Percentiles rank a stretch among this genome's conserved stretches.
These are phyloP conservation scores for Reutealis trisperma DNA, from an alignment of 345 rosid species.

Conservation along the genomic window DNA sequence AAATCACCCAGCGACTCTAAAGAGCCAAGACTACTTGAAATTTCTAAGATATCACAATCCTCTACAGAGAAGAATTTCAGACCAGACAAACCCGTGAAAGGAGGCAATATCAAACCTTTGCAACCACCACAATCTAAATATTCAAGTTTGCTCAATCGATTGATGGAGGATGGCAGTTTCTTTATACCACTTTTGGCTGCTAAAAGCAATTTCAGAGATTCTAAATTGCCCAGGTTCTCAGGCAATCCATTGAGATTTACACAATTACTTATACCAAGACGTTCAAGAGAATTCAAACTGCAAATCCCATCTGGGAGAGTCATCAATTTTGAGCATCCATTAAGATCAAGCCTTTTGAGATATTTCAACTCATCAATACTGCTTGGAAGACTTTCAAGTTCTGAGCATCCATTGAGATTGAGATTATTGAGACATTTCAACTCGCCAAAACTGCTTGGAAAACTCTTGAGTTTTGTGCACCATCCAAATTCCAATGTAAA, in stretches of 20 bases:
- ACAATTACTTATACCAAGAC: too few relatives aligned
- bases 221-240: not conserved
- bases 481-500: too few relatives aligned
- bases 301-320: too few relatives aligned
- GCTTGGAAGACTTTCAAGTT: constrained; percentile 36
- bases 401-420: constrained; percentile 24
- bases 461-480: too few relatives aligned
- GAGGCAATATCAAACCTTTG: not conserved
- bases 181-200: not conserved
- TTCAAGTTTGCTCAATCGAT: not conserved
- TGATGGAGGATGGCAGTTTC: not conserved
- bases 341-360: not conserved
- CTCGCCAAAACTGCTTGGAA: not conserved
- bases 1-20: too few relatives aligned
- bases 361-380: constrained; percentile 18
- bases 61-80: not conserved
- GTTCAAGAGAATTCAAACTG: too few relatives aligned
- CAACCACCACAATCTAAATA: not conserved
- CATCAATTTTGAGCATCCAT: too few relatives aligned
- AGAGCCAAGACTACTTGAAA: too few relatives aligned
- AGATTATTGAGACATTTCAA: constrained; percentile 30
- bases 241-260: too few relatives aligned
- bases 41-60: too few relatives aligned
- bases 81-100: constrained; percentile 6
- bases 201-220: not conserved